phyloP scores from a whole-genome alignment of 78 protist genomes.

The slime mould (Dictyostelium discoideum) region dicty_2.7 NC_007090.3:5333501-5334000 shows the following conservation, averaged over 20 bases:
- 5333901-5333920: background rate
- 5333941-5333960: too few species aligned
- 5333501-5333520: background rate
- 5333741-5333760: background rate
- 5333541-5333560: background rate
- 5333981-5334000: too few species aligned
- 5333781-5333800: too few species aligned
- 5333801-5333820: too few species aligned
- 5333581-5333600: background rate
- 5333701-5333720: background rate
- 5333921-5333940: too few species aligned
- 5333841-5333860: too few species aligned
- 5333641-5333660: too few species aligned
- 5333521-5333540: background rate
- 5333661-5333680: background rate
- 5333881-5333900: background rate
- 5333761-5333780: background rate
- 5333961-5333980: too few species aligned
- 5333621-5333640: too few species aligned
- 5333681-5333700: background rate
- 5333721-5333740: background rate
- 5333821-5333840: too few species aligned
- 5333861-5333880: background rate
- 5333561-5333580: constrained; percentile 40
- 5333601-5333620: background rate